Percentiles rank a stretch among this genome's conserved stretches.
phyloP scores from a whole-genome alignment of 2,329 filamentous ascomycete species.

The Alternaria angustiovoidea region DNA sequence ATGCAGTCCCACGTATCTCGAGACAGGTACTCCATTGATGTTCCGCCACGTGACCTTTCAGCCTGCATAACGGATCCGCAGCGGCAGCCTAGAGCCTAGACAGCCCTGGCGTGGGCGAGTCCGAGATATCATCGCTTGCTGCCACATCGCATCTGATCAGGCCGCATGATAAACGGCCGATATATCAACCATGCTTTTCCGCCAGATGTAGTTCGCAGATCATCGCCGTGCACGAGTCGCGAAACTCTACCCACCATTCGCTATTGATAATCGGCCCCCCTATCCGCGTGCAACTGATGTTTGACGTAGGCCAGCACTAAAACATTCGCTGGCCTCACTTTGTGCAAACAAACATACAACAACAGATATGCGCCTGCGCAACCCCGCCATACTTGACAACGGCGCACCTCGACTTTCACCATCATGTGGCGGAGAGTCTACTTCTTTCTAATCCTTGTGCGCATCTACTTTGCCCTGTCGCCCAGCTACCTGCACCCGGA shows the following conservation, averaged over 20 bases:
- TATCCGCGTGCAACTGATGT: slow-evolving; percentile 35
- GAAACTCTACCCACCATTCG: slow-evolving; percentile 9
- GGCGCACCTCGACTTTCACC: slow-evolving; percentile 27
- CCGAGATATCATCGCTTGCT: background rate
- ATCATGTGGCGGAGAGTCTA: slow-evolving; percentile 93
- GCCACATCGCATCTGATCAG: slow-evolving; percentile 31
- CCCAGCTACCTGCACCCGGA: slow-evolving; percentile 98
- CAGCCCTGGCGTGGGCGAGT: slow-evolving; percentile 6
- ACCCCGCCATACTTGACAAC: slow-evolving; percentile 22
- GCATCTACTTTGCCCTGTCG: slow-evolving; percentile 91
- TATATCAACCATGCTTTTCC: slow-evolving; percentile 17
- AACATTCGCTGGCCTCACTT: slow-evolving; percentile 30
- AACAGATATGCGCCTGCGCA: slow-evolving; percentile 45
- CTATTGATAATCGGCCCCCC: slow-evolving; percentile 20
- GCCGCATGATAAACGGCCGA: slow-evolving; percentile 26
- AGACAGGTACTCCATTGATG: slow-evolving; percentile 6
- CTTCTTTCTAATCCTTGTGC: slow-evolving; percentile 81
- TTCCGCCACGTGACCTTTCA: slow-evolving; percentile 7
- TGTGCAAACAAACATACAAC: slow-evolving; percentile 19
- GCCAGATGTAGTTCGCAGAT: slow-evolving; percentile 25
- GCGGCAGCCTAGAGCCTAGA: slow-evolving; percentile 16
- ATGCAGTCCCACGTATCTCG: background rate
- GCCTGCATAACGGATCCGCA: slow-evolving; percentile 1
- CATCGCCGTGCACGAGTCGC: slow-evolving; percentile 16
- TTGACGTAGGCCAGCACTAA: slow-evolving; percentile 37